A percentile compares a stretch with the other conserved stretches of the same genome.
phyloP scores from a whole-genome alignment of 2,329 filamentous ascomycete genomes.

The Celoporthe dispersa region DNA sequence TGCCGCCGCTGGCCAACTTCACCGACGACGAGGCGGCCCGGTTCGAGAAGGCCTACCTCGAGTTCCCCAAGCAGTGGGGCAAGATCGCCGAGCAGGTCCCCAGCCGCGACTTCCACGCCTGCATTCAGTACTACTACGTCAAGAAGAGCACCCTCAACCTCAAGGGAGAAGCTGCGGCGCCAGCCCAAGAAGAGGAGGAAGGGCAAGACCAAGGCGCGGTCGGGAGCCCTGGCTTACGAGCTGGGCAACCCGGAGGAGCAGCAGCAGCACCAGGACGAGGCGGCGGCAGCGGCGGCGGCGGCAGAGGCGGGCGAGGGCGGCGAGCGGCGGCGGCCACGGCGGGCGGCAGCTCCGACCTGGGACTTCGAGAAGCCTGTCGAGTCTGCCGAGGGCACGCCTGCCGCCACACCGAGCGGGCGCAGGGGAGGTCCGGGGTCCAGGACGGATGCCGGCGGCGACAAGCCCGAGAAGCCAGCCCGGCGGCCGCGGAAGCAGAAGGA shows the following conservation, averaged over 20 bases:
- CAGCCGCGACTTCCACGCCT: slow-evolving; percentile 74
- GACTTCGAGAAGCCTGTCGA: slow-evolving; percentile 59
- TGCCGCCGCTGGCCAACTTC: slow-evolving; percentile 76
- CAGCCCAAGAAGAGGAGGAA: slow-evolving; percentile 63
- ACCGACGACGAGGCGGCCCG: slow-evolving; percentile 69
- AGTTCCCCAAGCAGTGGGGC: slow-evolving; percentile 82
- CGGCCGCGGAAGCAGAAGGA: slow-evolving; percentile 46
- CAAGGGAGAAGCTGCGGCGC: slow-evolving; percentile 74
- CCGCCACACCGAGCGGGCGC: slow-evolving; percentile 61
- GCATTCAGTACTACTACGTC: slow-evolving; percentile 85
- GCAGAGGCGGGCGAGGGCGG: slow-evolving; percentile 63
- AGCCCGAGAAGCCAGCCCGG: slow-evolving; percentile 46
- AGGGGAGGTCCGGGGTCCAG: slow-evolving; percentile 50
- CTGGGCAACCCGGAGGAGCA: slow-evolving; percentile 64
- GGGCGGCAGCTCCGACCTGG: slow-evolving; percentile 73
- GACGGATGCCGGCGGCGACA: slow-evolving; percentile 51
- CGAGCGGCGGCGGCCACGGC: slow-evolving; percentile 62
- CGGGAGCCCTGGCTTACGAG: slow-evolving; percentile 69
- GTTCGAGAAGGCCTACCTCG: slow-evolving; percentile 76
- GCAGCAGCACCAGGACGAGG: slow-evolving; percentile 61
- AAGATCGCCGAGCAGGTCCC: slow-evolving; percentile 71
- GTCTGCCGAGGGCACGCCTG: slow-evolving; percentile 43
- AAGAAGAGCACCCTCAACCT: slow-evolving; percentile 77
- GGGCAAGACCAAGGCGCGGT: slow-evolving; percentile 60
- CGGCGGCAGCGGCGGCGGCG: slow-evolving; percentile 43